Evolutionary conservation across 768 basidiomycete genomes (phyloP).

Genomic region (Zangia roseola): DNA sequence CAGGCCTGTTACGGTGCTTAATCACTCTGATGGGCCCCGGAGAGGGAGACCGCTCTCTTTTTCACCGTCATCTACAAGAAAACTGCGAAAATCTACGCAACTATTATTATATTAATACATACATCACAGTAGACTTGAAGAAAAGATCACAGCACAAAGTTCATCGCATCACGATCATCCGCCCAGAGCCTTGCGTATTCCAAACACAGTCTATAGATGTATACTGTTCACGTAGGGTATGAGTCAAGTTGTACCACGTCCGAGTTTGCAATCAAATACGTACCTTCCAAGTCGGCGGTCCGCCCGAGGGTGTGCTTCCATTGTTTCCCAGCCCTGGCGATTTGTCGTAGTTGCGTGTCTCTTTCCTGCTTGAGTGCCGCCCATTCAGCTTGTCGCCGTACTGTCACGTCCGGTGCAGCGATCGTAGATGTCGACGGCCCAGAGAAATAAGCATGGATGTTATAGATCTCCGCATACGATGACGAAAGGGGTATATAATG

Average conservation of each 20-base stretch:
- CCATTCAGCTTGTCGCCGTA: conserved; percentile 30
- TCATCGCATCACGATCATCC: conserved; percentile 80
- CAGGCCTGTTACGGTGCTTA: too few species aligned
- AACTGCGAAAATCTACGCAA: too few species aligned
- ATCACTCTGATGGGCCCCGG: too few species aligned
- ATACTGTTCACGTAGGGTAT: conserved; percentile 44
- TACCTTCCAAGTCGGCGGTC: conserved; percentile 90
- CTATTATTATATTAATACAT: too few species aligned
- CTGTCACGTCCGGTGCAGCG: conserved; percentile 50
- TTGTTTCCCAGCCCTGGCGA: conserved; percentile 88
- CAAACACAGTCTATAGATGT: conserved; percentile 82
- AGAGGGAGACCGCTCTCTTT: too few species aligned
- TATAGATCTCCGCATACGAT: conserved; percentile 89
- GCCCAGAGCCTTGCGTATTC: conserved; percentile 86
- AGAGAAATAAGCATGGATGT: conserved; percentile 90
- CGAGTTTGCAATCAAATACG: conserved; percentile 14
- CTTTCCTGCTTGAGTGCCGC: conserved; percentile 47
- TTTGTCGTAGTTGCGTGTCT: conserved; percentile 71
- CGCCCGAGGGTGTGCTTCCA: conserved; percentile 88
- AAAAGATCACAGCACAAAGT: conserved; percentile 25
- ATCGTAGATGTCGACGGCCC: conserved; percentile 69
- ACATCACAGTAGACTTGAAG: background rate
- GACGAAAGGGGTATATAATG: conserved; percentile 93
- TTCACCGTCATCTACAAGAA: too few species aligned
- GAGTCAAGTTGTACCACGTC: background rate